These are phyloP conservation scores for Colletotrichum zoysiae DNA, from an alignment of 2,329 filamentous ascomycete species.

Conservation along the genomic window DNA sequence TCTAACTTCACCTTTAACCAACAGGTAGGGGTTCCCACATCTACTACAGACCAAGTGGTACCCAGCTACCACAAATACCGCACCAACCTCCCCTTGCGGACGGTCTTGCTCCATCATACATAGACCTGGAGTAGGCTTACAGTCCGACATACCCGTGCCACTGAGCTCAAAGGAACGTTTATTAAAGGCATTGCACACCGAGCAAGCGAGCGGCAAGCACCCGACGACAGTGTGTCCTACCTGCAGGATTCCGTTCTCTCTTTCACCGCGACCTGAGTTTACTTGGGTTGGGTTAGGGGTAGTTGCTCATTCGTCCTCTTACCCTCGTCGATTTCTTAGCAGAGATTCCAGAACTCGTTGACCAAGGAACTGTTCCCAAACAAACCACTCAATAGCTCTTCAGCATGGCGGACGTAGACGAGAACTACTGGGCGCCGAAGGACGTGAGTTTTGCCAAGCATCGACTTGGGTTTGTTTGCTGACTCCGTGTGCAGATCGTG, in stretches of 20 bases:
- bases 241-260: constrained; percentile 28
- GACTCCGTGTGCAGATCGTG: constrained; percentile 72
- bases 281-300: background rate
- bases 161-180: background rate
- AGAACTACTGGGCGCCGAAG: constrained; percentile 63
- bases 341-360: background rate
- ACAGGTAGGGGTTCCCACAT: constrained; percentile 15
- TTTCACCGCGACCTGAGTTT: constrained; percentile 23
- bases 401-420: constrained; percentile 55
- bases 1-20: constrained; percentile 23
- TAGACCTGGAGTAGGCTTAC: background rate
- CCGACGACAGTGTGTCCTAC: constrained; percentile 25
- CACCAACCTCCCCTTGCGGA: background rate
- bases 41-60: background rate
- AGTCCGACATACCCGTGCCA: background rate
- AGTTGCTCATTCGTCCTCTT: background rate
- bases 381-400: background rate
- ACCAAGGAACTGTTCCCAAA: background rate
- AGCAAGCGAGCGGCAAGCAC: constrained; percentile 29
- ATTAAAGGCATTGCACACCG: constrained; percentile 16
- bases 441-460: constrained; percentile 50
- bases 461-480: constrained; percentile 30
- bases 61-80: background rate
- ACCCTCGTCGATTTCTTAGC: background rate
- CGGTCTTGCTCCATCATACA: background rate